Base-by-base conservation (phyloP, 108 stramenopile species). In the Conticribra weissflogii region DNA sequence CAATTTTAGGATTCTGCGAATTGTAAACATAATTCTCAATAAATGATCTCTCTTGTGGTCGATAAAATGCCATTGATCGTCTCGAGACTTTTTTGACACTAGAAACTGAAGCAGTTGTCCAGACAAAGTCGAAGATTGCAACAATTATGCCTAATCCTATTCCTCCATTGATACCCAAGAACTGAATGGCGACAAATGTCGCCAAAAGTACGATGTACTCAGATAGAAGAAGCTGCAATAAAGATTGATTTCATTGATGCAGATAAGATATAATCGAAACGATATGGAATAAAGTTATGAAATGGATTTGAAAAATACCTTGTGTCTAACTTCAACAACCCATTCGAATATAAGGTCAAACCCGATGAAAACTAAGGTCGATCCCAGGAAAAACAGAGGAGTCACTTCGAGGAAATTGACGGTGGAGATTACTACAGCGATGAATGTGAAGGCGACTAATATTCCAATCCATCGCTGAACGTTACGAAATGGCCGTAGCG, bases 291-390 rank as follows among this genome's bases (percentile, higher is more conserved):
- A 59, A 27, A 2, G 49, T 17, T n/a, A 21, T 36, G 41, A 47
- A 63, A 63, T 21, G 36, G 5, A 27, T 0, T 16, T 31, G 33
- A 18, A 2, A 50, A 36, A 84, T 15, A 95, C 76, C 72, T 96
- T 98, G 31, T 70, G 55, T 52, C 96, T 74, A 19, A 96, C 88
- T 59, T 93, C 92, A 70, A 83, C 91, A 15, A 99, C 81, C 98
- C 98, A 99, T 74, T 99, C 97, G 66, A 81, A 74, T 81, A 98
- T 69, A 4, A 99, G 74, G 59, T 99, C 98, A 34, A 95, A 67
- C 32, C 96, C 86, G 66, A 99, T 96, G 65, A 98, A 91, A 5
- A 93, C 76, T 59, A 99, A 73, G 5, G 97, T 82, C 0, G 92
- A 88, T 3, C 98, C 98, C 47, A 98, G 96, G 72, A 99, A 99